phyloP scores from a whole-genome alignment of 306 rosid species.

The Glycine tomentella region DNA sequence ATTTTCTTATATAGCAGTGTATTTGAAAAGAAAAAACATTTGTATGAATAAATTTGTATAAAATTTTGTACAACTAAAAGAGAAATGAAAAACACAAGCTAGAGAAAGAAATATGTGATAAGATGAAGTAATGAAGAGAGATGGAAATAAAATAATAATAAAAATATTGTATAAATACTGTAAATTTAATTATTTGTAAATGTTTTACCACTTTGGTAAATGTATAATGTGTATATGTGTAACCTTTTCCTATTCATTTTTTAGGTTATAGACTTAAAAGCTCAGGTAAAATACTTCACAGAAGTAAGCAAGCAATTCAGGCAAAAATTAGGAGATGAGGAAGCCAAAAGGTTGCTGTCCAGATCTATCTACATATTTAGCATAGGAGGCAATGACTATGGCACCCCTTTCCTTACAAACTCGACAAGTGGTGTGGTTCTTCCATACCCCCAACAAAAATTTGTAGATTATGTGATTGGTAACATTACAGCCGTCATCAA shows the following conservation, averaged over 20 bases:
- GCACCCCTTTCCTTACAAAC: slow-evolving; percentile 3
- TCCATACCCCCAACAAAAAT: slow-evolving; percentile 39
- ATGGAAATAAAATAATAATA: too few species aligned
- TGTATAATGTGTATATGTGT: not conserved
- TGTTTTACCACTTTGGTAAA: too few species aligned
- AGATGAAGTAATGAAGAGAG: not conserved
- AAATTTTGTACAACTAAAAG: too few species aligned
- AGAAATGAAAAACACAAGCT: too few species aligned
- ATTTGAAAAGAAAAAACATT: too few species aligned
- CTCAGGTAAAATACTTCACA: slow-evolving; percentile 56
- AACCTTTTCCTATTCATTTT: not conserved
- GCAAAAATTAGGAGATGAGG: slow-evolving; percentile 47
- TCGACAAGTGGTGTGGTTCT: slow-evolving; percentile 6
- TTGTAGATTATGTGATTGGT: too few species aligned
- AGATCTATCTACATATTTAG: too few species aligned
- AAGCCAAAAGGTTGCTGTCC: slow-evolving; percentile 46
- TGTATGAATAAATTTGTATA: too few species aligned
- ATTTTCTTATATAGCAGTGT: too few species aligned
- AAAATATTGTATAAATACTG: too few species aligned
- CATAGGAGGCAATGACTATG: slow-evolving; percentile 58
- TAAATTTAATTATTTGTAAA: too few species aligned
- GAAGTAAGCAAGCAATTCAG: slow-evolving; percentile 43
- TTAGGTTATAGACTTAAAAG: slow-evolving; percentile 56
- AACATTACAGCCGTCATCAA: too few species aligned
- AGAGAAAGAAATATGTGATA: not conserved